phyloP scores from a whole-genome alignment of 345 rosid species.

The Corymbia maculata region DNA sequence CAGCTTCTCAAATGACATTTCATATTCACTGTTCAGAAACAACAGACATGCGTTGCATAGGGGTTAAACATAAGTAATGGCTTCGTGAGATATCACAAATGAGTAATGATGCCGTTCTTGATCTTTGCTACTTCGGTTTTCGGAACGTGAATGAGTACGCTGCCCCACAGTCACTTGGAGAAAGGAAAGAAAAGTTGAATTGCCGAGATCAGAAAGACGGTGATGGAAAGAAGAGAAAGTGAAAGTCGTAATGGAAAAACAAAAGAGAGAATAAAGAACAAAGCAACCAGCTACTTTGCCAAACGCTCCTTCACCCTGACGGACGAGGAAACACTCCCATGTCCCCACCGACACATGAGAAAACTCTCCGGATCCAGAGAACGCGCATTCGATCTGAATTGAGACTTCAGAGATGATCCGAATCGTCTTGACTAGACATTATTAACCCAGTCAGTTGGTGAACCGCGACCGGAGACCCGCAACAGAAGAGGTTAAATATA shows the following conservation, averaged over 20 bases:
- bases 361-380: background rate
- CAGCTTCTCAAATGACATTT: background rate
- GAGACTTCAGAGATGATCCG: background rate
- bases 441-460: background rate
- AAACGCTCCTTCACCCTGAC: background rate
- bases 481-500: background rate
- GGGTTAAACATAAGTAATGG: background rate
- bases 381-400: background rate
- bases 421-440: background rate
- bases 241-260: background rate
- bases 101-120: background rate
- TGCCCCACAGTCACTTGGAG: background rate
- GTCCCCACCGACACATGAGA: background rate
- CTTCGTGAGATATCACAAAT: background rate
- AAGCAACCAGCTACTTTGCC: slow-evolving; percentile 16
- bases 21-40: background rate
- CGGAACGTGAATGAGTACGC: background rate
- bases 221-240: slow-evolving; percentile 2
- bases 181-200: background rate
- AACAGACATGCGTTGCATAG: background rate
- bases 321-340: background rate
- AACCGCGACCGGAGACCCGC: background rate
- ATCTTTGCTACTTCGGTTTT: background rate
- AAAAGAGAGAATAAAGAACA: slow-evolving; percentile 11
- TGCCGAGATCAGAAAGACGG: background rate